A percentile compares a stretch with the other conserved stretches of the same genome.
These are phyloP conservation scores for Cladosporium austrohemisphaericum DNA, from an alignment of 2,329 filamentous ascomycete species.

Conservation along the genomic window DNA sequence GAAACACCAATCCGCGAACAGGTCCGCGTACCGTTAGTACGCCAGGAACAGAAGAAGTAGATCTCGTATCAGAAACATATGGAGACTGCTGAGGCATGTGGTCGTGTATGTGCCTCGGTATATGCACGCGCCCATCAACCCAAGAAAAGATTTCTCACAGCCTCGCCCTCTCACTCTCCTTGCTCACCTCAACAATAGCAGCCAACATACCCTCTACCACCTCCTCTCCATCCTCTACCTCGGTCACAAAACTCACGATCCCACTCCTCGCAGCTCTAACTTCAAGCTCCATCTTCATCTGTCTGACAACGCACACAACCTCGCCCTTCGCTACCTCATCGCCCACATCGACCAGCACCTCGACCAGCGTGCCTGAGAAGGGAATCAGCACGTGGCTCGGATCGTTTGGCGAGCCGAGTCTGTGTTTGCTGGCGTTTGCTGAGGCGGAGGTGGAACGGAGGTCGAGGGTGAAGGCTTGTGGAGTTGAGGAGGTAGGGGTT, in stretches of 20 bases:
- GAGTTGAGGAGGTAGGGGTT: slow-evolving; percentile 37
- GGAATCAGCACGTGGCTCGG: slow-evolving; percentile 53
- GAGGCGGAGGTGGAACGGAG: slow-evolving; percentile 45
- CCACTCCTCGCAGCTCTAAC: slow-evolving; percentile 51
- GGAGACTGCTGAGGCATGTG: too few species aligned
- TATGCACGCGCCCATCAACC: not conserved
- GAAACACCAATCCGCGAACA: too few species aligned
- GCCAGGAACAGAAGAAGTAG: too few species aligned
- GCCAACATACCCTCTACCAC: slow-evolving; percentile 54
- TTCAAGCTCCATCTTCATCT: slow-evolving; percentile 70
- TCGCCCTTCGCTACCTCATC: slow-evolving; percentile 50
- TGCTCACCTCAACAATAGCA: slow-evolving; percentile 44
- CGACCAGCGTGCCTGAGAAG: slow-evolving; percentile 57
- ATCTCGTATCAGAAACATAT: too few species aligned
- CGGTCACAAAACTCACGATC: slow-evolving; percentile 48
- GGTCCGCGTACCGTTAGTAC: too few species aligned
- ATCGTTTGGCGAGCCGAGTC: slow-evolving; percentile 49
- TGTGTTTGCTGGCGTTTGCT: slow-evolving; percentile 38
- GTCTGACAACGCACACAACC: slow-evolving; percentile 56
- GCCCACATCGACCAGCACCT: slow-evolving; percentile 54
- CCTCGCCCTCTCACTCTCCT: slow-evolving; percentile 19
- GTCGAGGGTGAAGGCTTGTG: slow-evolving; percentile 39
- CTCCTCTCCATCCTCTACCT: slow-evolving; percentile 53
- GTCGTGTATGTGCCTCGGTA: too few species aligned
- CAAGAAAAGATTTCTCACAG: not conserved